phyloP scores from a whole-genome alignment of 352 stramenopile species.

The Phytophthora hybrid region DNA sequence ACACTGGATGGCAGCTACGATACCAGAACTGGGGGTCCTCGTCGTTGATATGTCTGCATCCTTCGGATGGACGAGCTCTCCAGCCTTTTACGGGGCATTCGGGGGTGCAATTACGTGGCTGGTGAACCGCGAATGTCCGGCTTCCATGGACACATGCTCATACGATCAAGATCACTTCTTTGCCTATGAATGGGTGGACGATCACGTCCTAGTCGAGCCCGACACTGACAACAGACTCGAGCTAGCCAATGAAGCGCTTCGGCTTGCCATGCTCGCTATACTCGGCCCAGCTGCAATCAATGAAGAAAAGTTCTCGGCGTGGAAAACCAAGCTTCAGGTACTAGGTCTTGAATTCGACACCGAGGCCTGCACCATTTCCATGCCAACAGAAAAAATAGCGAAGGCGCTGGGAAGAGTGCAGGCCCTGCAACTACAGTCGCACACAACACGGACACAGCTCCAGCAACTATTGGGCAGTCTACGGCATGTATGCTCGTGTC shows the following conservation, averaged over 20 bases:
- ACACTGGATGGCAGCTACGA: background rate
- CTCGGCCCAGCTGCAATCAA: background rate
- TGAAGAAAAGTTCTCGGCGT: conserved; percentile 1
- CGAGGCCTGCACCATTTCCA: background rate
- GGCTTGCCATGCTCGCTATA: background rate
- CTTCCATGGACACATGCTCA: background rate
- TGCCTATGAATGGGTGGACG: background rate
- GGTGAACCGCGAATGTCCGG: background rate
- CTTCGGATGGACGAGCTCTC: background rate
- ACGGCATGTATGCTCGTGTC: conserved; percentile 1
- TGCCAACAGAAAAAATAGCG: background rate
- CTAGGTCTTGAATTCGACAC: conserved; percentile 6
- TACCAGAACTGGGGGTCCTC: background rate
- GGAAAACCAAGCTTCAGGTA: background rate
- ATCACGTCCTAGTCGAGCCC: background rate
- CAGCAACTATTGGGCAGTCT: conserved; percentile 2
- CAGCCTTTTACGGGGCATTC: background rate
- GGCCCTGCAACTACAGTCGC: background rate
- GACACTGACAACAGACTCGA: background rate
- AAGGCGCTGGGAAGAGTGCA: background rate
- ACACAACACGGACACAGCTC: background rate
- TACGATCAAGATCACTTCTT: background rate
- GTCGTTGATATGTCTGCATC: background rate
- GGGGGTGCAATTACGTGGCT: background rate
- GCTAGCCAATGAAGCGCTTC: background rate